A percentile compares a stretch with the other conserved stretches of the same genome.
Evolutionary conservation across 1,139 yeast genomes (phyloP).

Genomic region (Candida dubliniensis): DNA sequence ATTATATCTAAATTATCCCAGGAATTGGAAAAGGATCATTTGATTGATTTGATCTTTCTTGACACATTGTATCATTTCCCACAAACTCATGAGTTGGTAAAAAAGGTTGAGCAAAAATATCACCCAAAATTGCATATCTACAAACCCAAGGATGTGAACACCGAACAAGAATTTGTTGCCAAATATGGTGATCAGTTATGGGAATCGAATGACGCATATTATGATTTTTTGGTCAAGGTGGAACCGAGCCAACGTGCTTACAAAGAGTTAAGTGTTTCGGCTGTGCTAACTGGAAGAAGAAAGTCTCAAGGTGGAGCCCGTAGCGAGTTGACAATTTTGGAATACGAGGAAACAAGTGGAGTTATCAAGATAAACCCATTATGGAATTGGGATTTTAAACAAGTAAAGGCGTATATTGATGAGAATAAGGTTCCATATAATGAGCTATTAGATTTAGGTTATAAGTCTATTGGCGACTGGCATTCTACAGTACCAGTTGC

Average conservation of each 20-base stretch:
- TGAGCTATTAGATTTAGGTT: slow-evolving; percentile 79
- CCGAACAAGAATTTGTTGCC: slow-evolving; percentile 64
- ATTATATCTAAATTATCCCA: slow-evolving; percentile 61
- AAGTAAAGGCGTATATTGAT: slow-evolving; percentile 70
- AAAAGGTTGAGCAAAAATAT: slow-evolving; percentile 57
- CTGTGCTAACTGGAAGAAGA: slow-evolving; percentile 91
- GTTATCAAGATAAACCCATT: slow-evolving; percentile 87
- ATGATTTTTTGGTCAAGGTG: slow-evolving; percentile 86
- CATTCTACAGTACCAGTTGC: slow-evolving; percentile 89
- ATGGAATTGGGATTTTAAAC: slow-evolving; percentile 76
- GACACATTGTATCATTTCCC: slow-evolving; percentile 94
- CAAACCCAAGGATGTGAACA: slow-evolving; percentile 57
- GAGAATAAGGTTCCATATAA: slow-evolving; percentile 80
- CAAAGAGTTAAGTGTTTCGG: slow-evolving; percentile 64
- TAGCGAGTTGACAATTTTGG: slow-evolving; percentile 70
- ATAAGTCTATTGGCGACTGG: slow-evolving; percentile 92
- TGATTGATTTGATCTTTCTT: slow-evolving; percentile 76
- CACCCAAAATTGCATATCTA: slow-evolving; percentile 56
- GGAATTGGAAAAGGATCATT: slow-evolving; percentile 25
- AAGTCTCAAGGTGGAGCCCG: slow-evolving; percentile 89
- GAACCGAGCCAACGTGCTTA: slow-evolving; percentile 92
- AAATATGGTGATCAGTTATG: slow-evolving; percentile 77
- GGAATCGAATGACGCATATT: slow-evolving; percentile 78
- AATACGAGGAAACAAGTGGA: slow-evolving; percentile 66
- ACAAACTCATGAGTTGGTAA: slow-evolving; percentile 80